These are phyloP conservation scores for Aspergillus brunneoviolaceus DNA, from an alignment of 2,329 filamentous ascomycete genomes.

Conservation along the genomic window DNA sequence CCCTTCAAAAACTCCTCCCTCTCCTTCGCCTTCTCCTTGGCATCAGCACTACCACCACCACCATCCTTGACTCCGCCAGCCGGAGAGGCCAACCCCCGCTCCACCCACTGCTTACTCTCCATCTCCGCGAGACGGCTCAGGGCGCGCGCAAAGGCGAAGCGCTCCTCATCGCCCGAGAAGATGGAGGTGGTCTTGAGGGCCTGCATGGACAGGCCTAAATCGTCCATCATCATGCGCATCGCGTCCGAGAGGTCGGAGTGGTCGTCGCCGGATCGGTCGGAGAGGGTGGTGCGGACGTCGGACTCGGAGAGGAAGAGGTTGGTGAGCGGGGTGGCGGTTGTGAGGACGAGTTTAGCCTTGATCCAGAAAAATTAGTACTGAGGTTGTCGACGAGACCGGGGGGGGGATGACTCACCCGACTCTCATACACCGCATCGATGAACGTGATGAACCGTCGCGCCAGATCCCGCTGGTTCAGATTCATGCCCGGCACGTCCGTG, in stretches of 20 bases:
- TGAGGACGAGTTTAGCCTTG: slow-evolving; percentile 92
- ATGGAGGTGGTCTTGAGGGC: slow-evolving; percentile 81
- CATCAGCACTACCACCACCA: slow-evolving; percentile 6
- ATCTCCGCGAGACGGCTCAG: slow-evolving; percentile 84
- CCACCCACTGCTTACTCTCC: slow-evolving; percentile 93
- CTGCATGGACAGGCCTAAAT: slow-evolving; percentile 79
- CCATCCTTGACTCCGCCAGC: slow-evolving; percentile 42
- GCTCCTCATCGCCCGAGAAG: slow-evolving; percentile 92
- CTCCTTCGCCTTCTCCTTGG: slow-evolving; percentile 44
- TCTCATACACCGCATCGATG: slow-evolving; percentile 93
- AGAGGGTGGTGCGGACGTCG: slow-evolving; percentile 64
- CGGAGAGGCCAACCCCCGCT: slow-evolving; percentile 60
- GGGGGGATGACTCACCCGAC: slow-evolving; percentile 45
- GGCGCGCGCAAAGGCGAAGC: slow-evolving; percentile 91
- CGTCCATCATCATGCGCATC: slow-evolving; percentile 81
- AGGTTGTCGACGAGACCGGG: neutral
- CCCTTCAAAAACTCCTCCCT: slow-evolving; percentile 50
- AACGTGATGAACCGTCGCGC: slow-evolving; percentile 95
- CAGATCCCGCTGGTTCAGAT: slow-evolving; percentile 77
- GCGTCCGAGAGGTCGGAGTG: slow-evolving; percentile 61
- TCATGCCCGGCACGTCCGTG: slow-evolving; percentile 91
- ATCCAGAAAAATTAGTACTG: neutral
- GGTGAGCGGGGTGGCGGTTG: slow-evolving; percentile 77
- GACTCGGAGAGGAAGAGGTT: slow-evolving; percentile 79
- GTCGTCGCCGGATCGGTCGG: slow-evolving; percentile 40